Base-by-base conservation (phyloP, 768 basidiomycete genomes). In the Solioccasus polychromus region DNA sequence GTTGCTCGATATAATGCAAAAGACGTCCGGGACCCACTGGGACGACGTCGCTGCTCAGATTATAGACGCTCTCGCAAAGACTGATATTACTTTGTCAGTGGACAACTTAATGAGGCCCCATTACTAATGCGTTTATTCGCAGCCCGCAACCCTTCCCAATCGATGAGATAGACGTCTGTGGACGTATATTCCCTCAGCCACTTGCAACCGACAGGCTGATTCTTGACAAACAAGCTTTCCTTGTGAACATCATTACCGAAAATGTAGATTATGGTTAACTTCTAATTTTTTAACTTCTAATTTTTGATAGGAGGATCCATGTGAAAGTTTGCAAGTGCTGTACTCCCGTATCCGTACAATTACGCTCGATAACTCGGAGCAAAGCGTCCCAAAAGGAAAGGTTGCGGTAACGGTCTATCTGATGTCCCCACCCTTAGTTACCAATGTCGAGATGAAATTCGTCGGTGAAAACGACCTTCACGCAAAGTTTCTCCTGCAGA, bases 91-190 rank as follows among this genome's bases (percentile, higher is more conserved):
- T 14, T 83, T 69, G 82, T 83, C 44, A 48, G 80, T 65, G 18
- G 25, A 51, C 26, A 31, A 35, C 34, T 43, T 18, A 20, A 17
- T 18, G 20, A 36, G n/a, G 14, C 7, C 35, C 37, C 14, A 30
- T 43, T 15, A 34, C 47, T 39, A 35, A 59, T 40, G 10, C 23
- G 17, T 28, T 28, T 42, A 22, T 48, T 44, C 18, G 1, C 39
- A 85, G 83, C 51, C 82, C 83, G 10, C 83, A 85, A 46, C 77
- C 80, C 10, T 83, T 85, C 51, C 60, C 68, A 29, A 63, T 74
- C 14, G 58, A 62, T 10, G 61, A 70, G 35, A 68, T 82, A 47
- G 48, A 53, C 8, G 59, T 74, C 9, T 68, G 69, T 44, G 70
- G 62, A 25, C 48, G 39, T 25, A 43, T 59, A 24, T 68, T 67